Conservation (phyloP, 2,329 filamentous ascomycete genomes). For the Xylariomycetidae sp. region DNA sequence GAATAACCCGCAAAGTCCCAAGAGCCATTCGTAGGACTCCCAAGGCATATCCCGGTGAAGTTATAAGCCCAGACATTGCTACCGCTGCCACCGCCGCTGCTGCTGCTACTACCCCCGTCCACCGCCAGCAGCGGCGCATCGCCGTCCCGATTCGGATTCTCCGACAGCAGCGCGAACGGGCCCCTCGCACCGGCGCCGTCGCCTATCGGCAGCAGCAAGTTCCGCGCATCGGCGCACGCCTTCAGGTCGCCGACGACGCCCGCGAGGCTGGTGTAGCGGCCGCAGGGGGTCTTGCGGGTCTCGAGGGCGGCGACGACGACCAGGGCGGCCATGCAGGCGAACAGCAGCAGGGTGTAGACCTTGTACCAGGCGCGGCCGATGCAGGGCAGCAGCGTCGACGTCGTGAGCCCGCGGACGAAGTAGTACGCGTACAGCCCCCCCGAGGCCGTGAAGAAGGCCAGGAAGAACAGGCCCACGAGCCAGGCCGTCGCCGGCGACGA, state of each 20-base stretch:
- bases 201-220: no score
- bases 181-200: no score
- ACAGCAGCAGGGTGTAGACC: slow-evolving; percentile 12
- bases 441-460: slow-evolving; percentile 10
- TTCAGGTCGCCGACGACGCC: slow-evolving; percentile 1
- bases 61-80: no score
- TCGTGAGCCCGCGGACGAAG: slow-evolving; percentile 9
- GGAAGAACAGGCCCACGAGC: slow-evolving; percentile 11
- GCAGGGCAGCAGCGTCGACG: slow-evolving; percentile 23
- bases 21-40: no score
- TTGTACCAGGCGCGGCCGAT: slow-evolving; percentile 19
- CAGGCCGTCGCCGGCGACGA: slow-evolving; percentile 3
- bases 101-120: no score
- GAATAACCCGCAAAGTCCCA: no score
- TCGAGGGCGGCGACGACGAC: background rate
- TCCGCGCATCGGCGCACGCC: no score
- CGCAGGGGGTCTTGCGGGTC: slow-evolving; percentile 1
- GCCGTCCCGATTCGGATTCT: no score
- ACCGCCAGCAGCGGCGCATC: no score
- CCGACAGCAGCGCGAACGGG: no score
- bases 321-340: background rate
- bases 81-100: no score
- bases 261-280: background rate
- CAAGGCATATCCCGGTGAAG: no score
- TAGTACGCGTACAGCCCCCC: slow-evolving; percentile 12